Evolutionary conservation across 176 grass and related monocot genomes (phyloP).

Genomic region (Miscanthus lutarioriparius): DNA sequence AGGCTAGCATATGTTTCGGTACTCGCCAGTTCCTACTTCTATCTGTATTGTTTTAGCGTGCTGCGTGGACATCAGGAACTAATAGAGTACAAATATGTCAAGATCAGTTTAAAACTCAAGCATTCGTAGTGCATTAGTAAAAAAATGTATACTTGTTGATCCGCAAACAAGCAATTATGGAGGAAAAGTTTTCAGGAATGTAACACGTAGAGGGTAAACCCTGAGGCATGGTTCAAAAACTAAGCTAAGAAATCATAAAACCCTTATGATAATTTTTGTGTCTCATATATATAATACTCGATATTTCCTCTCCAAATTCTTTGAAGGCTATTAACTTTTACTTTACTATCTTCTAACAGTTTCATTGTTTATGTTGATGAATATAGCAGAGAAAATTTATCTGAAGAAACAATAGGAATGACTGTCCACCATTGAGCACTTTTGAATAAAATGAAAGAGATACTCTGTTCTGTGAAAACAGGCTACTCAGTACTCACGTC

Average conservation of each 20-base stretch:
- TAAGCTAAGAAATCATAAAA: background rate
- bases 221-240: background rate
- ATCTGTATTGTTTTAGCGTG: too few species aligned
- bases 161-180: background rate
- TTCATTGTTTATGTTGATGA: background rate
- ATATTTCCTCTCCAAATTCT: too few species aligned
- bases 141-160: background rate
- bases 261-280: too few species aligned
- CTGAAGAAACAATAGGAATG: background rate
- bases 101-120: background rate
- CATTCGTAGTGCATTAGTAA: background rate
- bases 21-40: too few species aligned
- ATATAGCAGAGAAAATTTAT: background rate
- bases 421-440: background rate
- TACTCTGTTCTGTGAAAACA: background rate
- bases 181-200: background rate
- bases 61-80: too few species aligned
- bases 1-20: too few species aligned
- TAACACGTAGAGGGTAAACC: too few species aligned
- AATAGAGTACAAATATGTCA: too few species aligned
- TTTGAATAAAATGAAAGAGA: background rate
- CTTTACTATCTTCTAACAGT: background rate
- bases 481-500: conserved; percentile 59
- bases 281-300: too few species aligned
- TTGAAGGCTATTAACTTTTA: background rate